These are phyloP conservation scores for Phanerochaete carnosa DNA, from an alignment of 768 basidiomycete genomes.

Conservation along the genomic window DNA sequence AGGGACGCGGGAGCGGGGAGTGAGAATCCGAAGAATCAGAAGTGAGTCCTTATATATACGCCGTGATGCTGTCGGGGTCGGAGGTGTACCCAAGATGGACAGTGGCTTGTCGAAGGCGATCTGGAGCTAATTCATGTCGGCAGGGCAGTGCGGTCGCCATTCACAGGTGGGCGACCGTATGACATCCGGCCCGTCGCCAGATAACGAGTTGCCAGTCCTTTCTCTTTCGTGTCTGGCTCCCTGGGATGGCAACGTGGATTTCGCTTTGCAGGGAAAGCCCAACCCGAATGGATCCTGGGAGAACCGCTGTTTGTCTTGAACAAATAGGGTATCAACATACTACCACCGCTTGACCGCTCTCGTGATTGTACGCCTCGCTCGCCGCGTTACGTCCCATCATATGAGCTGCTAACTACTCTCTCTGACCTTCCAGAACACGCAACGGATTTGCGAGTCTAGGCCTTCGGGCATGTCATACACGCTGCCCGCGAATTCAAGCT, in stretches of 20 bases:
- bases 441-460: not conserved
- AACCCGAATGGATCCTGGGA: not conserved
- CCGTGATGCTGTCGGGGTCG: not conserved
- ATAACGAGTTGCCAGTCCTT: slow-evolving; percentile 1
- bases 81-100: slow-evolving; percentile 7
- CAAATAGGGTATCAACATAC: not conserved
- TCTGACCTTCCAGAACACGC: slow-evolving; percentile 1
- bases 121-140: slow-evolving; percentile 2
- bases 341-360: slow-evolving; percentile 6
- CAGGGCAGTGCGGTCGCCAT: slow-evolving; percentile 7
- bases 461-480: not conserved
- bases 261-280: not conserved
- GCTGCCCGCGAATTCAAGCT: not conserved
- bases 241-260: not conserved
- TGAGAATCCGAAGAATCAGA: slow-evolving; percentile 10
- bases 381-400: slow-evolving; percentile 9
- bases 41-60: slow-evolving; percentile 7
- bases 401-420: not conserved
- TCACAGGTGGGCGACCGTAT: not conserved
- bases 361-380: slow-evolving; percentile 1
- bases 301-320: slow-evolving; percentile 1
- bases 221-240: not conserved
- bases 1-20: slow-evolving; percentile 10
- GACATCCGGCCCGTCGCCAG: slow-evolving; percentile 8
- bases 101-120: not conserved